Conservation (phyloP, 2,329 filamentous ascomycete species). For the Ophiosphaerella narmari region DNA sequence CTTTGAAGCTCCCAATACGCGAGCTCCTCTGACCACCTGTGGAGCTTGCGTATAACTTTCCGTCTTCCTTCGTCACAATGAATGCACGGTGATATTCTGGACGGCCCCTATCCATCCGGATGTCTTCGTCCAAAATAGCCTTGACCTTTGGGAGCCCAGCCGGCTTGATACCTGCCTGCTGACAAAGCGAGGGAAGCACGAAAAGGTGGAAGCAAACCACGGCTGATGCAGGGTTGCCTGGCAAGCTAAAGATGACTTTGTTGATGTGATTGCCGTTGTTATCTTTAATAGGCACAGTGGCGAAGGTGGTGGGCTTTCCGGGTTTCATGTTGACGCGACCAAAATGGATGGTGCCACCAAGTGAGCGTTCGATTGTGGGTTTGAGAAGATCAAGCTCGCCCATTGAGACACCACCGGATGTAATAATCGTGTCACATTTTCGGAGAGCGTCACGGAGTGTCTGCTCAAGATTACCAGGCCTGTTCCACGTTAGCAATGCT, state of each 20-base stretch:
- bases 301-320: conserved; percentile 96
- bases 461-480: conserved; percentile 73
- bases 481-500: conserved; percentile 39
- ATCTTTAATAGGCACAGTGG: conserved; percentile 73
- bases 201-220: conserved; percentile 94
- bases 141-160: conserved; percentile 73
- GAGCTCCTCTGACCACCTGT: conserved; percentile 92
- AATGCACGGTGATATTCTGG: conserved; percentile 90
- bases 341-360: conserved; percentile 94
- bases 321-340: conserved; percentile 97
- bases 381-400: conserved; percentile 96
- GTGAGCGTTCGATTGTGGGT: conserved; percentile 86
- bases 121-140: conserved; percentile 72
- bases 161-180: conserved; percentile 69
- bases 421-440: conserved; percentile 80
- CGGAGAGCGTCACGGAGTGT: conserved; percentile 76
- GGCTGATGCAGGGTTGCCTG: conserved; percentile 91
- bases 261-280: conserved; percentile 58
- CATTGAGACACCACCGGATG: conserved; percentile 95
- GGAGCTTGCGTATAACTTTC: conserved; percentile 72
- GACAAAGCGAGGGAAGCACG: conserved; percentile 83
- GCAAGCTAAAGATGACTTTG: conserved; percentile 84
- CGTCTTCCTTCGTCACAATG: conserved; percentile 67
- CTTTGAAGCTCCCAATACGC: conserved; percentile 82
- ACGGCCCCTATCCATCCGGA: conserved; percentile 73